Percentiles rank a stretch among this genome's conserved stretches.
Evolutionary conservation across 768 basidiomycete species (phyloP).

Genomic region (Ramaria rubella): DNA sequence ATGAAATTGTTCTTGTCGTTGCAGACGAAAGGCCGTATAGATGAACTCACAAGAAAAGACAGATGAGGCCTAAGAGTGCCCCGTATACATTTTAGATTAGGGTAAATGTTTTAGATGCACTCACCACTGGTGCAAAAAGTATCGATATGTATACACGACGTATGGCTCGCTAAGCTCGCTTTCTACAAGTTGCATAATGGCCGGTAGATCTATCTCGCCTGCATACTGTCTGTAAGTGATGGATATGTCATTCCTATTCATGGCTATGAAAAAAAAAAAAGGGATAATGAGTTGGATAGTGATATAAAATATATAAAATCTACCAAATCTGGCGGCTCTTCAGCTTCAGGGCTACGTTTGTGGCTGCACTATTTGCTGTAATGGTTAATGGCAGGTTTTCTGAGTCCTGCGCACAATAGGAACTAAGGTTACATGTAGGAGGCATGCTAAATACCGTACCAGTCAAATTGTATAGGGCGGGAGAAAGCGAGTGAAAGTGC

Average conservation of each 20-base stretch:
- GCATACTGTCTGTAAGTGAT: slow-evolving; percentile 67
- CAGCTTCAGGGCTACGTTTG: not conserved
- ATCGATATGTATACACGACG: slow-evolving; percentile 93
- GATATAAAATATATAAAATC: not conserved
- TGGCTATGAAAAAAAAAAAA: not conserved
- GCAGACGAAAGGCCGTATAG: no score
- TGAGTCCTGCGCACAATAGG: not conserved
- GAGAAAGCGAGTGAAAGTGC: not conserved
- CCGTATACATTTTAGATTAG: not conserved
- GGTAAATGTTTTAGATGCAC: slow-evolving; percentile 24
- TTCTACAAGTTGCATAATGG: slow-evolving; percentile 84
- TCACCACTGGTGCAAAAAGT: slow-evolving; percentile 94
- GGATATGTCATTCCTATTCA: slow-evolving; percentile 2
- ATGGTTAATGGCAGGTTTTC: not conserved
- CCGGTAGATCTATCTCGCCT: slow-evolving; percentile 72
- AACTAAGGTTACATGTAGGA: not conserved
- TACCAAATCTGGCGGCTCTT: not conserved
- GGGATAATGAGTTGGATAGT: not conserved
- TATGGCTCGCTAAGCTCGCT: slow-evolving; percentile 93
- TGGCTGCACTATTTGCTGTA: no score
- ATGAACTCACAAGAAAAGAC: slow-evolving; percentile 67
- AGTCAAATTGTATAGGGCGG: no score
- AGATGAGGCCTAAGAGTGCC: slow-evolving; percentile 69
- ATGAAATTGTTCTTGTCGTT: no score
- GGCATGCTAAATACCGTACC: not conserved